Base-by-base conservation (phyloP, 352 stramenopile species). In the Globisporangium iwayamae region DNA sequence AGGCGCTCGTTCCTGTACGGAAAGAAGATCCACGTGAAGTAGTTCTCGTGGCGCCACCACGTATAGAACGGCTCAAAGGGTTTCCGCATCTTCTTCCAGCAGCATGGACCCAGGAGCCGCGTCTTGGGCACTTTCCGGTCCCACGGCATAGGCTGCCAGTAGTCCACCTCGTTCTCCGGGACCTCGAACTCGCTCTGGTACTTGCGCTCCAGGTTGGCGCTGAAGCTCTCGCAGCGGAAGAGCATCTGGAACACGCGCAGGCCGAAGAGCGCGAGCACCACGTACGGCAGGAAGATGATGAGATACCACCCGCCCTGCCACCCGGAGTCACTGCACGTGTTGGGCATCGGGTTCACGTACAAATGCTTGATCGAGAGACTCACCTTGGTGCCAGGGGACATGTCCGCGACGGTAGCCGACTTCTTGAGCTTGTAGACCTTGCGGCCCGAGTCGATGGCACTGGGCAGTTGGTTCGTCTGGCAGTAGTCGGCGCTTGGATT, bases 1-100 rank as follows among this genome's bases (percentile, higher is more conserved):
- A 90, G 68, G 20, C 66, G 71, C 60, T 90, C 81, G 57, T 90
- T 90, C 3, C 81, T 75, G 61, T 90, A 90, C 1, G 81, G 81
- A 34, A 66, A 88, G 59, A 87, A 90, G 58, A 90, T 75, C 81
- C 81, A 90, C 56, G 81, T 90, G 53, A 90, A 90, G 65, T 90
- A 90, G 68, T 90, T 90, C 30, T 90, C 81, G 47, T 90, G 81
- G 6, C 81, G 69, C 81, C 81, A 90, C 81, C 81, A 90, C 32
- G 78, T 90, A 65, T 87, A 87, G 63, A 90, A 90, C 14, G 81
- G 81, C 60, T 90, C 81, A 45, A 75, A 81, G 1, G 81, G 78
- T 0, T 66, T 66, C 36, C 81, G 76, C 59, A 87, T 83, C 58
- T 90, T 90, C 22, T 67, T 72, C 81, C 81, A 90, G 65, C 81